Percentiles rank a stretch among this genome's conserved stretches.
phyloP scores from a whole-genome alignment of 2,329 filamentous ascomycete species.

The Fusarium nurragi region DNA sequence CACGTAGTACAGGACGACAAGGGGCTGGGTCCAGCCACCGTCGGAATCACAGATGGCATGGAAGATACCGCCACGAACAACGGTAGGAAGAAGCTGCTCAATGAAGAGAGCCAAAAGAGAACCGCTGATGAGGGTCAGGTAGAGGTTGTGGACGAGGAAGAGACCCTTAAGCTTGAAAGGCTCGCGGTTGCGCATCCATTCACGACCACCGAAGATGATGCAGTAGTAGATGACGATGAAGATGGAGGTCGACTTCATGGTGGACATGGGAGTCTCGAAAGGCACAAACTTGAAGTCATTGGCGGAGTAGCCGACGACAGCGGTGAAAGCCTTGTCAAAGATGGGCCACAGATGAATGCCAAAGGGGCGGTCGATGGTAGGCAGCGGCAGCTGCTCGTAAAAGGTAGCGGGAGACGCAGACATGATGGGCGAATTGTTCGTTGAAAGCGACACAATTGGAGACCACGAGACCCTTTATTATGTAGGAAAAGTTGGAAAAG shows the following conservation, averaged over 20 bases:
- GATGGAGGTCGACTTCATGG: constrained; percentile 80
- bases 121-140: constrained; percentile 86
- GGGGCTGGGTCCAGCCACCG: constrained; percentile 92
- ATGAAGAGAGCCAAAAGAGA: constrained; percentile 84
- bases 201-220: constrained; percentile 91
- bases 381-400: constrained; percentile 69
- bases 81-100: constrained; percentile 87
- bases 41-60: constrained; percentile 81
- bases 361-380: constrained; percentile 90
- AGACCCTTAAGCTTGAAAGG: constrained; percentile 87
- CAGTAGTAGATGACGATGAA: constrained; percentile 90
- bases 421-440: constrained; percentile 46
- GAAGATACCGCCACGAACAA: constrained; percentile 85
- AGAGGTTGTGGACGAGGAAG: constrained; percentile 97
- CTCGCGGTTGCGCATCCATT: constrained; percentile 87
- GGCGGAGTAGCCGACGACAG: constrained; percentile 80
- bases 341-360: constrained; percentile 92
- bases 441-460: constrained; percentile 19
- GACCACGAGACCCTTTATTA: constrained; percentile 26
- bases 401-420: constrained; percentile 55
- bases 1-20: constrained; percentile 97
- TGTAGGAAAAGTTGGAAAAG: constrained; percentile 7
- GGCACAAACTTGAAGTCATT: constrained; percentile 86
- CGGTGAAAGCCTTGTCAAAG: constrained; percentile 87
- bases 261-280: constrained; percentile 89